These are phyloP conservation scores for Plasmodium cynomolgi DNA, from an alignment of 169 alveolate species.

Conservation along the genomic window DNA sequence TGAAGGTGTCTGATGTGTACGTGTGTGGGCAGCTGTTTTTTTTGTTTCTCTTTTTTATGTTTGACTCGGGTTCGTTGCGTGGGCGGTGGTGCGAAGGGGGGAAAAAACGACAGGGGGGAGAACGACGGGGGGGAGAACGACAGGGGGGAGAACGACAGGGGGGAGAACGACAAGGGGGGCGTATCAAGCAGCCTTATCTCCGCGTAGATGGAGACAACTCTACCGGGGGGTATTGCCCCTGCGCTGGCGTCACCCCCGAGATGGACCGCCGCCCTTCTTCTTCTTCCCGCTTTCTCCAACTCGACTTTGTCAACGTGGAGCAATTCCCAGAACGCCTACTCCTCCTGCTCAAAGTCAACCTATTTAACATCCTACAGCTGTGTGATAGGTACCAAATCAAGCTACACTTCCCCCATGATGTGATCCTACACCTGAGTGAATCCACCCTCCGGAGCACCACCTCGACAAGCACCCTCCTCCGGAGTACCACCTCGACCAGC, in stretches of 20 bases:
- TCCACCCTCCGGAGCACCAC: background rate
- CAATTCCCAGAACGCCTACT: conserved; percentile 1
- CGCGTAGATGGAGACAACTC: background rate
- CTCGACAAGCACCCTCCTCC: background rate
- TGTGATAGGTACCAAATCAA: conserved; percentile 7
- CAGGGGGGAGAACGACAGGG: background rate
- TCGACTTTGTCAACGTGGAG: background rate
- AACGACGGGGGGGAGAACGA: background rate
- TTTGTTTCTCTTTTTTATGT: conserved; percentile 28
- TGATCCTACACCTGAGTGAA: background rate
- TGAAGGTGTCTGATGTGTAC: conserved; percentile 32
- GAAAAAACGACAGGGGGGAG: background rate
- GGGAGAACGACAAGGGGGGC: background rate
- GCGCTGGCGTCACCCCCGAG: background rate
- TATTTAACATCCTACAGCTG: conserved; percentile 18
- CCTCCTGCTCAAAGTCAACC: conserved; percentile 5
- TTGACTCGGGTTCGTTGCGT: background rate
- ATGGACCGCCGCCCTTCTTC: background rate
- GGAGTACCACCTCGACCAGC: background rate
- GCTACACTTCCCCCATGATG: conserved; percentile 30
- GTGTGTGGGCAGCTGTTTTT: conserved; percentile 35
- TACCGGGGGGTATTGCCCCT: background rate
- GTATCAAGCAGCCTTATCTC: background rate
- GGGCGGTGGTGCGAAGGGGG: background rate
- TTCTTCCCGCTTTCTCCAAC: background rate